phyloP scores from a whole-genome alignment of 345 rosid genomes.

The Eucalyptus sp. region DNA sequence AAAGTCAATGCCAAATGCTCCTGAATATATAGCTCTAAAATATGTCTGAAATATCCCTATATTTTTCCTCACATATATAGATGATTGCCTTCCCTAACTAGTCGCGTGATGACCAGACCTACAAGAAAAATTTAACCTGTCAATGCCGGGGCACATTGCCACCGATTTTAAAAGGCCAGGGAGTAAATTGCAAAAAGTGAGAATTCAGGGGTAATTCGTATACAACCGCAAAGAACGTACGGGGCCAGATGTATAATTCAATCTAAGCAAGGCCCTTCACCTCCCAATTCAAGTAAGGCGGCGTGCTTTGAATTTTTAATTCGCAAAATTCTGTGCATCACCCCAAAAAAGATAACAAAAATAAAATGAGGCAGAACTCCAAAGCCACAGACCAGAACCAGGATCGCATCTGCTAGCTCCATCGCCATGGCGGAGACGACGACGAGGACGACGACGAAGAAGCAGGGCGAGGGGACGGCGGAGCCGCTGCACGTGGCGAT shows the following conservation, averaged over 20 bases:
- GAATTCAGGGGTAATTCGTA: background rate
- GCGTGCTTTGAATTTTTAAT: background rate
- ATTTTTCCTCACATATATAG: background rate
- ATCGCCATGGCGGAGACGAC: background rate
- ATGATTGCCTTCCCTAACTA: background rate
- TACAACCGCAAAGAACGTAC: rapidly evolving
- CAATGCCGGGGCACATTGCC: background rate
- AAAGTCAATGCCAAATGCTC: background rate
- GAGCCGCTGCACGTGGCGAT: background rate
- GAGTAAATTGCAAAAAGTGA: background rate
- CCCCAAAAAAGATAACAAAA: background rate
- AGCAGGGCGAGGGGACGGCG: background rate
- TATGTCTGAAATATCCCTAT: background rate
- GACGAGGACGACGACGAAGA: background rate
- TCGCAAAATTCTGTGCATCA: background rate
- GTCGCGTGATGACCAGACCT: background rate
- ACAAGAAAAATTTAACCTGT: background rate
- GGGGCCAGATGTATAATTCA: background rate
- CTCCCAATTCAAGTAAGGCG: background rate
- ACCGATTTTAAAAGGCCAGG: background rate
- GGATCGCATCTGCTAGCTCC: background rate
- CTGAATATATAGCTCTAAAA: background rate
- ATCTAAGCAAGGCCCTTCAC: background rate
- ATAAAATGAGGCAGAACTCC: background rate
- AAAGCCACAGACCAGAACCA: background rate